A percentile compares a stretch with the other conserved stretches of the same genome.
phyloP scores from a whole-genome alignment of 2,329 filamentous ascomycete species.

The Penicillium sp. region DNA sequence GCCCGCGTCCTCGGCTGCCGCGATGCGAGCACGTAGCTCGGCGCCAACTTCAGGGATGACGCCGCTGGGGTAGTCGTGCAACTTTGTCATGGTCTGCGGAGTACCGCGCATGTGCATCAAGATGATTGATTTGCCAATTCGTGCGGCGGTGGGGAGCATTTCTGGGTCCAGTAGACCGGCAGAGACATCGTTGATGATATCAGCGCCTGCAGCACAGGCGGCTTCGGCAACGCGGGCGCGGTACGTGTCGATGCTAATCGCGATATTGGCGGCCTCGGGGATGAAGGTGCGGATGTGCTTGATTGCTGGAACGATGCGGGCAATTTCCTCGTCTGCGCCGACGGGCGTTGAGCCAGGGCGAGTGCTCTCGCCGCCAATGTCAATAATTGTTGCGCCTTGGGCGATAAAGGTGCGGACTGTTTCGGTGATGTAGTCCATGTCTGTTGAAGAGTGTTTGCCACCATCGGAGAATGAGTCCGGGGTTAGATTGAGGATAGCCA shows the following conservation, averaged over 20 bases:
- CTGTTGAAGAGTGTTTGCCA: constrained; percentile 57
- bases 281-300: constrained; percentile 63
- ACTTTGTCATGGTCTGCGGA: constrained; percentile 72
- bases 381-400: constrained; percentile 76
- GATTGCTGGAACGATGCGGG: constrained; percentile 77
- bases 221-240: constrained; percentile 75
- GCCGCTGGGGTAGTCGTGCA: constrained; percentile 67
- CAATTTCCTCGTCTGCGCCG: constrained; percentile 67
- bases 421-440: constrained; percentile 51
- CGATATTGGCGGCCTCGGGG: constrained; percentile 60
- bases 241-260: constrained; percentile 90
- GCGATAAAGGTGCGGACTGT: constrained; percentile 63
- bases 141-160: constrained; percentile 79
- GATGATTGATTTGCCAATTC: constrained; percentile 72
- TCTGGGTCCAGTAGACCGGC: constrained; percentile 72
- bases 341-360: constrained; percentile 71
- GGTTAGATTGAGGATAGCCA: constrained; percentile 93
- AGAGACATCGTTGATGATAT: constrained; percentile 94
- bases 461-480: constrained; percentile 97
- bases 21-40: constrained; percentile 69
- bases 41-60: constrained; percentile 62
- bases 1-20: constrained; percentile 74
- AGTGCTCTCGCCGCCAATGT: constrained; percentile 91
- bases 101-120: constrained; percentile 95
- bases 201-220: constrained; percentile 73